Evolutionary conservation across 768 basidiomycete species (phyloP).

Genomic region (Lentinula edodes): DNA sequence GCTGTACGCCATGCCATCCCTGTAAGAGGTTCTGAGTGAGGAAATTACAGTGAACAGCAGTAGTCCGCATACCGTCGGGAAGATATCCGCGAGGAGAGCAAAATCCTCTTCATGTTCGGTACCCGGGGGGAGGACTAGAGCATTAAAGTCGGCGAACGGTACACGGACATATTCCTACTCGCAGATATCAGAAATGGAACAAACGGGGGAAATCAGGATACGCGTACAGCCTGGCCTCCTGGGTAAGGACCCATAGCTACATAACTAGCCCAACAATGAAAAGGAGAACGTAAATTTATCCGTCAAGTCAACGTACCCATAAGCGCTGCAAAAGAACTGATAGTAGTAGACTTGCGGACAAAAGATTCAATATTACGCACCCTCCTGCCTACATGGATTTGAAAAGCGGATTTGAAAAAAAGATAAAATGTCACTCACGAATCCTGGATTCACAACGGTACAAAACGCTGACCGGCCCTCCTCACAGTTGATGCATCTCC

Average conservation of each 20-base stretch:
- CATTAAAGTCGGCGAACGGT: conserved; percentile 54
- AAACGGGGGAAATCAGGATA: not conserved
- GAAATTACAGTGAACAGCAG: not conserved
- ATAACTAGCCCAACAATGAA: conserved; percentile 27
- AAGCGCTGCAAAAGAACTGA: conserved; percentile 26
- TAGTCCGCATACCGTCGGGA: conserved; percentile 39
- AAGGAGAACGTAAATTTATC: not conserved
- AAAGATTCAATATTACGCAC: conserved; percentile 18
- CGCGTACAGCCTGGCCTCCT: conserved; percentile 44
- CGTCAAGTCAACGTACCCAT: conserved; percentile 28
- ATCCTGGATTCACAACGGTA: conserved; percentile 53
- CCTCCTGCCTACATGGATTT: conserved; percentile 36
- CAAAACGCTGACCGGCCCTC: conserved; percentile 49
- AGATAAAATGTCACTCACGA: conserved; percentile 27
- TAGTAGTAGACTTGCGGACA: not conserved
- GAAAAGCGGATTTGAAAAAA: not conserved
- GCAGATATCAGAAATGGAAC: not conserved
- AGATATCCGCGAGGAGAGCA: conserved; percentile 48
- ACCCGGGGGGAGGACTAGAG: conserved; percentile 44
- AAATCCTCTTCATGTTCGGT: conserved; percentile 53
- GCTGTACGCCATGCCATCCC: conserved; percentile 50
- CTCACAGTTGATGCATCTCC: conserved; percentile 53
- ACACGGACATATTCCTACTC: conserved; percentile 48
- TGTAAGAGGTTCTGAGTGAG: conserved; percentile 10
- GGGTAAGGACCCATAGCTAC: conserved; percentile 54